Percentiles rank a stretch among this genome's conserved stretches.
Evolutionary conservation across 2,329 filamentous ascomycete species (phyloP).

Genomic region (Orbilia ellipsospora): DNA sequence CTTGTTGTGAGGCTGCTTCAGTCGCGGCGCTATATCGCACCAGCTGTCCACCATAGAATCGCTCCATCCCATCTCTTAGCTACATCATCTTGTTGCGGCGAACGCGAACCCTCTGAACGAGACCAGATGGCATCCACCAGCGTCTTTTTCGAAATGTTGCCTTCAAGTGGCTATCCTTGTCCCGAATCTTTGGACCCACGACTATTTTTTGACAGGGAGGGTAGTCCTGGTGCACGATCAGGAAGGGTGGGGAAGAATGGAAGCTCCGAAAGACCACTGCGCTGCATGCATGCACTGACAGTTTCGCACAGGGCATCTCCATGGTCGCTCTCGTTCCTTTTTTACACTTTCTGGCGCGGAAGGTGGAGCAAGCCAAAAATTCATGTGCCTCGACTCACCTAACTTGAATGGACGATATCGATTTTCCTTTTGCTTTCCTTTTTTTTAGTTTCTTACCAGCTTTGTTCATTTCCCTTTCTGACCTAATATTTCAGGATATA

Average conservation of each 20-base stretch:
- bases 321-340: conserved; percentile 16
- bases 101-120: conserved; percentile 1
- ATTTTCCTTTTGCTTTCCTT: conserved; percentile 1
- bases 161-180: conserved; percentile 29
- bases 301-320: conserved; percentile 32
- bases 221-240: conserved; percentile 23
- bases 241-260: conserved; percentile 32
- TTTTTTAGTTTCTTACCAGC: conserved; percentile 31
- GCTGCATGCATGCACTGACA: conserved; percentile 41
- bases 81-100: conserved; percentile 38
- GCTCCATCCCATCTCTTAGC: conserved; percentile 44
- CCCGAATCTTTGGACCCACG: conserved; percentile 40
- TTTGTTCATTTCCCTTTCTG: conserved; percentile 34
- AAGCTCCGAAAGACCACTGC: conserved; percentile 47
- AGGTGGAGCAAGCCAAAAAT: conserved; percentile 16
- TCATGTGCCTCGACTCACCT: conserved; percentile 13
- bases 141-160: background rate
- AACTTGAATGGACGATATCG: conserved; percentile 9
- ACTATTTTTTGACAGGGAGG: conserved; percentile 21
- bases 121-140: conserved; percentile 7
- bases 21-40: conserved; percentile 52
- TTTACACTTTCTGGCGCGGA: conserved; percentile 12
- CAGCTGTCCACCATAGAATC: conserved; percentile 33
- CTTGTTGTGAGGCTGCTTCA: conserved; percentile 41
- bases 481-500: conserved; percentile 39